These are phyloP conservation scores for Daldinia grandis DNA, from an alignment of 495 filamentous ascomycete genomes.

Conservation along the genomic window DNA sequence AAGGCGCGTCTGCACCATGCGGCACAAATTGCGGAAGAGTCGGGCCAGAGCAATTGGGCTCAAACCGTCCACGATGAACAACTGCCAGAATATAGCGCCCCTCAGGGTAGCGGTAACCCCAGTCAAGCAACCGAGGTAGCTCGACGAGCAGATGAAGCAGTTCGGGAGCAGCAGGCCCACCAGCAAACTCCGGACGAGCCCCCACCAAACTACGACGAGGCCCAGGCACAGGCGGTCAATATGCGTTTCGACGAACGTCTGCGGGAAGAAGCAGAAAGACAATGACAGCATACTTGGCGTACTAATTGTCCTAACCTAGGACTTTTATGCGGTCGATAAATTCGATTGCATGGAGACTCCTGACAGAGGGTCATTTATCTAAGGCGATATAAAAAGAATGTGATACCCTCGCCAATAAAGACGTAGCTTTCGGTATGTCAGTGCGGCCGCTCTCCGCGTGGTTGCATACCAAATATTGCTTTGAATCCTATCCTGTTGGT, in stretches of 20 bases:
- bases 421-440: conserved; percentile 11
- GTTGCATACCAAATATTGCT: conserved; percentile 1
- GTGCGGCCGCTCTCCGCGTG: conserved; percentile 1
- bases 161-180: conserved; percentile 39
- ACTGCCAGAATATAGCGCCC: conserved; percentile 79
- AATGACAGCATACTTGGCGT: conserved; percentile 29
- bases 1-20: conserved; percentile 85
- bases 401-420: conserved; percentile 31
- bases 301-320: conserved; percentile 7
- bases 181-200: conserved; percentile 73
- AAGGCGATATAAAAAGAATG: conserved; percentile 31
- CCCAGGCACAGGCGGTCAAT: conserved; percentile 77
- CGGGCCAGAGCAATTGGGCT: conserved; percentile 57
- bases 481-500: conserved; percentile 4
- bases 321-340: conserved; percentile 8
- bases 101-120: conserved; percentile 41
- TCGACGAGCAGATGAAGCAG: conserved; percentile 38
- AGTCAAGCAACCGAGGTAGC: conserved; percentile 33
- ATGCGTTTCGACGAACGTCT: conserved; percentile 57
- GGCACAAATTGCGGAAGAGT: conserved; percentile 68
- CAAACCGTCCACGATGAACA: conserved; percentile 78
- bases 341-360: conserved; percentile 1
- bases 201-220: conserved; percentile 93
- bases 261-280: conserved; percentile 57
- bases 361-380: conserved; percentile 12